phyloP scores from a whole-genome alignment of 768 basidiomycete species.

The Termitomyces sp. region DNA sequence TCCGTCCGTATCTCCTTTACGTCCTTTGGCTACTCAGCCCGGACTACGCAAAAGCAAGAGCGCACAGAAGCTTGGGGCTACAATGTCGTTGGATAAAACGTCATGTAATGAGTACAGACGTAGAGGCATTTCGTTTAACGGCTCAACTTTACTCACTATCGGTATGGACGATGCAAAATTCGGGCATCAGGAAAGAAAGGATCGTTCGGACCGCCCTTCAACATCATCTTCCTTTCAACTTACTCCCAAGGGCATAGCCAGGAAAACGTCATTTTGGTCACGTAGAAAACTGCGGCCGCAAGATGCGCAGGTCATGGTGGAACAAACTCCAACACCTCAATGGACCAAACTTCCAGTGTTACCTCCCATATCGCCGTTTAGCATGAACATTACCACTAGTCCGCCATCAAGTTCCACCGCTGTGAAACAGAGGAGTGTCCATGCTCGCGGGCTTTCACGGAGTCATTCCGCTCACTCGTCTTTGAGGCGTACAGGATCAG shows the following conservation, averaged over 20 bases:
- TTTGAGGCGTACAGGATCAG: slow-evolving; percentile 5
- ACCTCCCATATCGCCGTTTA: slow-evolving; percentile 23
- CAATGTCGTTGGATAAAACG: slow-evolving; percentile 15
- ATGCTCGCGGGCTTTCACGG: slow-evolving; percentile 32
- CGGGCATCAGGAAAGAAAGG: slow-evolving; percentile 36
- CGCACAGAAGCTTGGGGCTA: slow-evolving; percentile 33
- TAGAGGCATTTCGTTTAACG: slow-evolving; percentile 55
- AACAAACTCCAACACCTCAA: slow-evolving; percentile 7
- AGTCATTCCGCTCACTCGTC: slow-evolving; percentile 30
- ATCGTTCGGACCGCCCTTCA: slow-evolving; percentile 9
- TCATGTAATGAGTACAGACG: slow-evolving; percentile 23
- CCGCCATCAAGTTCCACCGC: slow-evolving; percentile 30
- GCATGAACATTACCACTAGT: slow-evolving; percentile 18
- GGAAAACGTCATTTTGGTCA: slow-evolving; percentile 66
- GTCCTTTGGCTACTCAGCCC: slow-evolving; percentile 5
- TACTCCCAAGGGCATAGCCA: slow-evolving; percentile 36
- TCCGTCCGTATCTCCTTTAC: slow-evolving; percentile 15
- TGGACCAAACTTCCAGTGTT: slow-evolving; percentile 22
- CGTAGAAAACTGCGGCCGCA: slow-evolving; percentile 36
- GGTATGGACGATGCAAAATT: slow-evolving; percentile 33
- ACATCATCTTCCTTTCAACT: slow-evolving; percentile 14
- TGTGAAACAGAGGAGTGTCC: slow-evolving; percentile 1
- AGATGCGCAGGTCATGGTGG: slow-evolving; percentile 2
- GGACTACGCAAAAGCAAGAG: slow-evolving; percentile 49
- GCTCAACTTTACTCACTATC: slow-evolving; percentile 32